A percentile compares a stretch with the other conserved stretches of the same genome.
Evolutionary conservation across 2,329 filamentous ascomycete species (phyloP).

Genomic region (Aureobasidium uvarum): DNA sequence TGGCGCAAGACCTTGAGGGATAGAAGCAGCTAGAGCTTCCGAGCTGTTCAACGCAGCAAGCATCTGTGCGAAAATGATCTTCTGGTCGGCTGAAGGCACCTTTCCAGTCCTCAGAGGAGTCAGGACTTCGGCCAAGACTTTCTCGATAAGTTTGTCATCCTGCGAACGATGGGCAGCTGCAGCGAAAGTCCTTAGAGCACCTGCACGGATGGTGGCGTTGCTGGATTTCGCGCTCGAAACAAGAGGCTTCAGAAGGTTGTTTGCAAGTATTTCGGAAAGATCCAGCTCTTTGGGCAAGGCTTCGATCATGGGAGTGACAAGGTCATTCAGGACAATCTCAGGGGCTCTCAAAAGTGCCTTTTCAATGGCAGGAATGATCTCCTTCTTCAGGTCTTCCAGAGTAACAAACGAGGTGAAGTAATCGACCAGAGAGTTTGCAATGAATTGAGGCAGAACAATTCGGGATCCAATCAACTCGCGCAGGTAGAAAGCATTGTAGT

Average conservation of each 20-base stretch:
- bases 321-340: slow-evolving; percentile 78
- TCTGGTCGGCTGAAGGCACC: slow-evolving; percentile 78
- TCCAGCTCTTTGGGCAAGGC: slow-evolving; percentile 71
- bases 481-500: slow-evolving; percentile 78
- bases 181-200: slow-evolving; percentile 71
- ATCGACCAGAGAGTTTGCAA: slow-evolving; percentile 71
- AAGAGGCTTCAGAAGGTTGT: slow-evolving; percentile 77
- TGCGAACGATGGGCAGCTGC: slow-evolving; percentile 62
- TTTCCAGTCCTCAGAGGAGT: slow-evolving; percentile 79
- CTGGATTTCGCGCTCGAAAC: slow-evolving; percentile 90
- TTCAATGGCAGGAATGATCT: slow-evolving; percentile 78
- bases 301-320: slow-evolving; percentile 69
- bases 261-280: slow-evolving; percentile 68
- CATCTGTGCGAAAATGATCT: slow-evolving; percentile 78
- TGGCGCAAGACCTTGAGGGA: slow-evolving; percentile 64
- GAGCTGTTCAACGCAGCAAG: slow-evolving; percentile 64
- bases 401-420: slow-evolving; percentile 78
- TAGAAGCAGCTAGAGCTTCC: slow-evolving; percentile 61
- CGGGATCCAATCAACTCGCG: slow-evolving; percentile 83
- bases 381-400: slow-evolving; percentile 69
- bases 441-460: slow-evolving; percentile 65
- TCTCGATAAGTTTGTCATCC: slow-evolving; percentile 60
- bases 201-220: slow-evolving; percentile 72
- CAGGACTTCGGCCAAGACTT: slow-evolving; percentile 74
- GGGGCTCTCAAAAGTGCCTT: slow-evolving; percentile 86